Percentiles rank a stretch among this genome's conserved stretches.
These are phyloP conservation scores for Podila horticola DNA, from an alignment of 192 early-diverging fungal species.

Conservation along the genomic window DNA sequence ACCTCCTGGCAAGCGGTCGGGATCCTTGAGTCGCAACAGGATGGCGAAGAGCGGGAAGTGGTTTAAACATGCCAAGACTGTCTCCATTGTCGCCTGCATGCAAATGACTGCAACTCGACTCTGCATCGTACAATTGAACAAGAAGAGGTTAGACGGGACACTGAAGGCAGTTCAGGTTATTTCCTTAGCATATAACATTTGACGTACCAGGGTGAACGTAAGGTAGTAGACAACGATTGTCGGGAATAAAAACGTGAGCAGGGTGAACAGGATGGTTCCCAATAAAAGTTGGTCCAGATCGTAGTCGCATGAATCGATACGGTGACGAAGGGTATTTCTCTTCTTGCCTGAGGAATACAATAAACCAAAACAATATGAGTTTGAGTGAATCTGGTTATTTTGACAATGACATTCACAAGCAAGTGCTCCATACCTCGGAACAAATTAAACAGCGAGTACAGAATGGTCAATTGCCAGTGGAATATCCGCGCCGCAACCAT, in stretches of 20 bases:
- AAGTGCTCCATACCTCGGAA: slow-evolving; percentile 77
- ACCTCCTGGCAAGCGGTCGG: slow-evolving; percentile 85
- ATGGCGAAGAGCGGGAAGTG: slow-evolving; percentile 97
- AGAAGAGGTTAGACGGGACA: background rate
- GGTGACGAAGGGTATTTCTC: slow-evolving; percentile 86
- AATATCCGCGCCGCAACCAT: slow-evolving; percentile 93
- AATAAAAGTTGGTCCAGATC: slow-evolving; percentile 94
- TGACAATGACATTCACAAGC: background rate
- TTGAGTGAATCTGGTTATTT: background rate
- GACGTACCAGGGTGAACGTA: slow-evolving; percentile 83
- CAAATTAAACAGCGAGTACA: slow-evolving; percentile 91
- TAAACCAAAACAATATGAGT: background rate
- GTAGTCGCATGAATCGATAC: slow-evolving; percentile 95
- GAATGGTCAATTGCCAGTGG: slow-evolving; percentile 87
- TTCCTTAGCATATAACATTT: background rate
- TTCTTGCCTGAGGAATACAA: slow-evolving; percentile 69
- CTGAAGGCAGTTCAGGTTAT: background rate
- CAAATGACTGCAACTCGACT: slow-evolving; percentile 84
- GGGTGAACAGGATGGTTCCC: slow-evolving; percentile 92
- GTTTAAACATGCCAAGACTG: slow-evolving; percentile 89
- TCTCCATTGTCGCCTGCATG: slow-evolving; percentile 85
- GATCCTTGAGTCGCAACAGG: slow-evolving; percentile 89
- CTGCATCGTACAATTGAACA: slow-evolving; percentile 29
- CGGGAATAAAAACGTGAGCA: slow-evolving; percentile 95
- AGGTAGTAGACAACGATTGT: slow-evolving; percentile 95